Percentiles rank a stretch among this genome's conserved stretches.
phyloP scores from a whole-genome alignment of 768 basidiomycete species.

The Kondoa malvinella region DNA sequence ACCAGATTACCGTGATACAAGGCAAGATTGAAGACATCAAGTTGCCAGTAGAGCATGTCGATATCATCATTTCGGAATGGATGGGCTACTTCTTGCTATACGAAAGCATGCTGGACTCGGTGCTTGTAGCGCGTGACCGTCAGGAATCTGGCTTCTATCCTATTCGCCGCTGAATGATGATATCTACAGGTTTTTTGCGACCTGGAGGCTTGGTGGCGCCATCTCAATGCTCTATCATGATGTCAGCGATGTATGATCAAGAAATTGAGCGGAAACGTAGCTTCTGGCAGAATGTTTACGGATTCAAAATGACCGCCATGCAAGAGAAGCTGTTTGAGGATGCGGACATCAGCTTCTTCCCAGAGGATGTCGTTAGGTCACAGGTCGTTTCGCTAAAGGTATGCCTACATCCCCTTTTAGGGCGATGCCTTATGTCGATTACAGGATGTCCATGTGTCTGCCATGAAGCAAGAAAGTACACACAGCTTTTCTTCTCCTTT shows the following conservation, averaged over 20 bases:
- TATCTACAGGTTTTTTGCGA: slow-evolving; percentile 41
- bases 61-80: slow-evolving; percentile 99
- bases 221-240: slow-evolving; percentile 67
- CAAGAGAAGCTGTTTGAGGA: slow-evolving; percentile 54
- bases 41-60: slow-evolving; percentile 65
- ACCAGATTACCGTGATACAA: slow-evolving; percentile 66
- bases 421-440: neutral
- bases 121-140: slow-evolving; percentile 72
- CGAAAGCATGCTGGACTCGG: slow-evolving; percentile 98
- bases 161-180: neutral
- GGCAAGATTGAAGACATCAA: slow-evolving; percentile 90
- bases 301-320: slow-evolving; percentile 80
- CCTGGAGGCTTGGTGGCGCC: slow-evolving; percentile 72
- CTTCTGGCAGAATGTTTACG: slow-evolving; percentile 85
- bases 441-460: slow-evolving; percentile 62
- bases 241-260: slow-evolving; percentile 61
- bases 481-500: slow-evolving; percentile 59
- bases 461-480: slow-evolving; percentile 51
- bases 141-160: neutral
- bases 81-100: slow-evolving; percentile 97
- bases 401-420: slow-evolving; percentile 18
- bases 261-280: slow-evolving; percentile 62
- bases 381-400: slow-evolving; percentile 54
- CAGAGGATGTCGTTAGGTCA: slow-evolving; percentile 48
- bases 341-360: slow-evolving; percentile 64